Evolutionary conservation across 2,329 filamentous ascomycete species (phyloP), one percentile per base, ranked within the genome.

Genomic region (Falciphora oryzae): DNA sequence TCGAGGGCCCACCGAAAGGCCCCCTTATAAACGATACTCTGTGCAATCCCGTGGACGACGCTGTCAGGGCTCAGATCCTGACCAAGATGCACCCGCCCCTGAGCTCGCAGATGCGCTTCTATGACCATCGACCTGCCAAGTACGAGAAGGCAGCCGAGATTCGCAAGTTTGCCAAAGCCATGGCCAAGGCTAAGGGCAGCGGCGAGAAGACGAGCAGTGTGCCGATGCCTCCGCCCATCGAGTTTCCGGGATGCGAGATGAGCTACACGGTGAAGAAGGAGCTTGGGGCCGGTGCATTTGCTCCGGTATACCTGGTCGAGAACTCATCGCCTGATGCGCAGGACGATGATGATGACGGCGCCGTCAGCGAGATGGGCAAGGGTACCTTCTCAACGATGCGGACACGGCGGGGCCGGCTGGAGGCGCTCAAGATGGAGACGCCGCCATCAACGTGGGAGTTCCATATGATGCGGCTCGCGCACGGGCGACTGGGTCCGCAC

Each of bases 381-480:
- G 83, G 87, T 35, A 77, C 81, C 16, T 86, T 89, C 71, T 80
- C 84, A n/a, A 72, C 81, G 13, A 79, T 78, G 44, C 78, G 80
- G 59, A 70, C 75, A 1, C 78, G 79, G 56, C 86, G 90, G 57
- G 79, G 80, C 58, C 68, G 80, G 1, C 82, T 95, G 5, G 93
- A 97, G 75, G 95, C 95, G 1, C 82, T 99, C 70, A 99, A 99
- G 77, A 93, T 97, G 87, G 95, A 99, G 77, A 85, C 90, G 38
- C 92, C 93, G 0, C 91, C 94, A 0, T 90, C 88, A 5, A 83
- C 91, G 0, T 99, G 95, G 95, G 95, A 99, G 73, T 99, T 98
- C 73, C 91, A 97, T 77, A 96, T 99, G 76, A 92, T 98, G 80
- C 89, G 92, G 1, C 85, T 92, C 64, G 87, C 91, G 1, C 91